Evolutionary conservation across 2,329 filamentous ascomycete genomes (phyloP).

Genomic region (Eutypa lata): DNA sequence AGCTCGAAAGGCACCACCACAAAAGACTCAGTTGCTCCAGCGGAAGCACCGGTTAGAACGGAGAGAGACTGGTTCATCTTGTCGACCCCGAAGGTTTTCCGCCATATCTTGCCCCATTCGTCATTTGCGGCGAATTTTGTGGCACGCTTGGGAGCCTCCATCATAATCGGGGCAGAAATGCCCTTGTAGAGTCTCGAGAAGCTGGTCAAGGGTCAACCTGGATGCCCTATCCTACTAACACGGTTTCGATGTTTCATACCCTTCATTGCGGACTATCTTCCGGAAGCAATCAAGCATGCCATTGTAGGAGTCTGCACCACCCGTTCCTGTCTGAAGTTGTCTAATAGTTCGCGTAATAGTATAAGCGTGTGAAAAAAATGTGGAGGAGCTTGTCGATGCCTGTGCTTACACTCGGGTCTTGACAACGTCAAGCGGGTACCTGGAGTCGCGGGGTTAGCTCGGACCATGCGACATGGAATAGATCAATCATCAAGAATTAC

Average conservation of each 20-base stretch:
- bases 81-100: slow-evolving; percentile 74
- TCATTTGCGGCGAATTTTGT: slow-evolving; percentile 99
- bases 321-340: slow-evolving; percentile 78
- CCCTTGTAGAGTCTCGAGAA: slow-evolving; percentile 91
- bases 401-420: slow-evolving; percentile 87
- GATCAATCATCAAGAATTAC: slow-evolving; percentile 26
- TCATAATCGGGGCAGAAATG: slow-evolving; percentile 92
- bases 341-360: slow-evolving; percentile 40
- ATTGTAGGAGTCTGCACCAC: slow-evolving; percentile 77
- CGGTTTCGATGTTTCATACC: slow-evolving; percentile 51
- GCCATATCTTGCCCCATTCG: slow-evolving; percentile 94
- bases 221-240: neutral
- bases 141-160: slow-evolving; percentile 86
- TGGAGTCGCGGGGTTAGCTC: slow-evolving; percentile 36
- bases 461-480: slow-evolving; percentile 8
- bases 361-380: neutral
- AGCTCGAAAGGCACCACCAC: slow-evolving; percentile 89
- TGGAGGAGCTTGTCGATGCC: neutral
- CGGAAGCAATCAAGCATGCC: slow-evolving; percentile 98
- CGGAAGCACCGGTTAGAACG: slow-evolving; percentile 88
- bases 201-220: slow-evolving; percentile 40
- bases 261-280: slow-evolving; percentile 95
- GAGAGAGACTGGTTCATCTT: slow-evolving; percentile 93
- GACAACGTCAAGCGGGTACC: slow-evolving; percentile 98
- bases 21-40: slow-evolving; percentile 92